Conservation (phyloP, 805 yeast genomes). For the Wickerhamiella parazyma region DNA sequence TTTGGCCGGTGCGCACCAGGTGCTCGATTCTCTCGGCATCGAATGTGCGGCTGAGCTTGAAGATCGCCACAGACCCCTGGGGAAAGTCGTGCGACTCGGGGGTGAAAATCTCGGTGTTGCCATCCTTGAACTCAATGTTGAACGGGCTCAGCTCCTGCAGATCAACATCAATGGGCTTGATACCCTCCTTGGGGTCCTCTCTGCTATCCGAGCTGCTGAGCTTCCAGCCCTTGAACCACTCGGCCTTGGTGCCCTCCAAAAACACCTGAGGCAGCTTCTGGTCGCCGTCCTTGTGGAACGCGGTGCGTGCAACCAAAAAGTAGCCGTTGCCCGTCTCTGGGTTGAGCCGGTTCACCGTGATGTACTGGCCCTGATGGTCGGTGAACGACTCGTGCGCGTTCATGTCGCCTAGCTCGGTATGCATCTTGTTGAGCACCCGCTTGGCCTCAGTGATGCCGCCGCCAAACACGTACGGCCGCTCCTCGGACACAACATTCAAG, state of each 20-base stretch:
- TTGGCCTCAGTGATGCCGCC: conserved; percentile 73
- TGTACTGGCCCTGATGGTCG: conserved; percentile 85
- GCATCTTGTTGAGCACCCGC: conserved; percentile 25
- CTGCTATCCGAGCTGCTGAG: conserved; percentile 34
- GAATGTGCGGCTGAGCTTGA: conserved; percentile 53
- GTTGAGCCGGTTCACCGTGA: conserved; percentile 77
- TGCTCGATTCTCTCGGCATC: conserved; percentile 54
- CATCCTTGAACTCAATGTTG: conserved; percentile 31
- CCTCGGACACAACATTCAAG: conserved; percentile 68
- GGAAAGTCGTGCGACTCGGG: conserved; percentile 39
- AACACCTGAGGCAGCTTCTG: conserved; percentile 22
- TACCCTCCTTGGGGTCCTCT: conserved; percentile 27
- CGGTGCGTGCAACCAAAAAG: conserved; percentile 77
- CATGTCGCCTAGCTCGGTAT: conserved; percentile 29
- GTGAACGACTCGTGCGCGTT: conserved; percentile 82
- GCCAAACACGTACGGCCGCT: conserved; percentile 39
- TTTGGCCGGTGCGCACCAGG: conserved; percentile 60
- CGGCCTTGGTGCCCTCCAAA: conserved; percentile 26
- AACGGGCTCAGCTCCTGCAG: conserved; percentile 42
- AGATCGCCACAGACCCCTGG: conserved; percentile 81
- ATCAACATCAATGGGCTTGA: conserved; percentile 56
- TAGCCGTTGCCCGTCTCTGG: conserved; percentile 78
- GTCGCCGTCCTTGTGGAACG: conserved; percentile 38
- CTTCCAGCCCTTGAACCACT: conserved; percentile 44
- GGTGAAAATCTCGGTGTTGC: conserved; percentile 35